A percentile compares a stretch with the other conserved stretches of the same genome.
Evolutionary conservation across 2,329 filamentous ascomycete genomes (phyloP).

Genomic region (Diaporthe ilicicola): DNA sequence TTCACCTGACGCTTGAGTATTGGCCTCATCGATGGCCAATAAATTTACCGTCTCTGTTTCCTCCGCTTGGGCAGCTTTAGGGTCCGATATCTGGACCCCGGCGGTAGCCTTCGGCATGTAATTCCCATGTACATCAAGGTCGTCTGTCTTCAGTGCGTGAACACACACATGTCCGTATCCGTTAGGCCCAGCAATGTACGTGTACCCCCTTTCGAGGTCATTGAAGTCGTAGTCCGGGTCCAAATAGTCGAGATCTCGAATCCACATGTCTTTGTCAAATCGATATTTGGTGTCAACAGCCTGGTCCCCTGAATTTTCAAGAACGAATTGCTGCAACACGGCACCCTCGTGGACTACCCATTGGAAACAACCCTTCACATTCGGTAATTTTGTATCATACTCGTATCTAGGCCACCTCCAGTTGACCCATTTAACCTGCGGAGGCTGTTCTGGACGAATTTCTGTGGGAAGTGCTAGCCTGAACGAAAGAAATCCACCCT

Average conservation of each 20-base stretch:
- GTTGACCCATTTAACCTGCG: conserved; percentile 17
- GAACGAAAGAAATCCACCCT: background rate
- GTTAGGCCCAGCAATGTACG: background rate
- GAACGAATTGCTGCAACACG: conserved; percentile 8
- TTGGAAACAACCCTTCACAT: background rate
- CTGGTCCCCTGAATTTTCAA: background rate
- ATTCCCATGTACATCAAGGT: background rate
- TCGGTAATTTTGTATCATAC: background rate
- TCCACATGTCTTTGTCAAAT: background rate
- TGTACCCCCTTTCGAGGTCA: background rate
- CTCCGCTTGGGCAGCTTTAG: background rate
- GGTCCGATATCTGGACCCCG: background rate
- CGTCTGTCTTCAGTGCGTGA: background rate
- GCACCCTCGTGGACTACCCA: conserved; percentile 3
- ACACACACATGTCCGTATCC: background rate
- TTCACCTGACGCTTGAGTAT: background rate
- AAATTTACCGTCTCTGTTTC: background rate
- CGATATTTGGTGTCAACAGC: background rate
- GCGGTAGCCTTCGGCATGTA: background rate
- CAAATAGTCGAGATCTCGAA: conserved; percentile 13
- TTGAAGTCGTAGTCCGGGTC: background rate
- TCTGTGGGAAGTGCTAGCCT: background rate
- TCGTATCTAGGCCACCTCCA: conserved; percentile 25
- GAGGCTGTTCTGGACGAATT: background rate
- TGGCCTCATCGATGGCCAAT: too few species aligned